phyloP scores from a whole-genome alignment of 1,284 basidiomycete genomes.

The Boletus hoseneyae region DNA sequence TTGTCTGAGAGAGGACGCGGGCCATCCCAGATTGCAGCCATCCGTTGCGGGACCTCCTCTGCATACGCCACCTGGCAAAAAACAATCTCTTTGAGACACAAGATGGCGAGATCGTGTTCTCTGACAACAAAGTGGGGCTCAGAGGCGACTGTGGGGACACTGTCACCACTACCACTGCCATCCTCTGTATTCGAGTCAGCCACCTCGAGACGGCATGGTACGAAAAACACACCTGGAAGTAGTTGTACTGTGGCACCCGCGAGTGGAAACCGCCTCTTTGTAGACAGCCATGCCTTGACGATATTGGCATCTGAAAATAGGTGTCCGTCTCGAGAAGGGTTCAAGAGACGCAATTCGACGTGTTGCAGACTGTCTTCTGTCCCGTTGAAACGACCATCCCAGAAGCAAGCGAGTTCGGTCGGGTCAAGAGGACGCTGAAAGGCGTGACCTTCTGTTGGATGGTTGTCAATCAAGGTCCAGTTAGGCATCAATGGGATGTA shows the following conservation, averaged over 20 bases:
- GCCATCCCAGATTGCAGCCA: too few relatives aligned
- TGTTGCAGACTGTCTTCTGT: neutral
- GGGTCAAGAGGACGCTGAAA: neutral
- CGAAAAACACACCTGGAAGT: neutral
- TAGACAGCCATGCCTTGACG: too few relatives aligned
- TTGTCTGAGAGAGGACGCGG: too few relatives aligned
- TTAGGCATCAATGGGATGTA: neutral
- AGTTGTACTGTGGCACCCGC: neutral
- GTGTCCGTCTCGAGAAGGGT: neutral
- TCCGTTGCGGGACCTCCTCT: too few relatives aligned
- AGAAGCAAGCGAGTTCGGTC: neutral
- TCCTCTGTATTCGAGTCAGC: neutral
- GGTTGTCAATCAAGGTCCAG: neutral
- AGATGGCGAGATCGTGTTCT: too few relatives aligned
- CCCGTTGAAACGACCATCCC: neutral
- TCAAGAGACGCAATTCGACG: neutral
- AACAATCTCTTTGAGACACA: too few relatives aligned
- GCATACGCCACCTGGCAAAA: too few relatives aligned
- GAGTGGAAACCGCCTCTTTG: neutral
- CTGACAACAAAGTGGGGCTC: slow-evolving; percentile 18
- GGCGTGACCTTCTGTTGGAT: neutral
- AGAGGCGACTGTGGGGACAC: too few relatives aligned
- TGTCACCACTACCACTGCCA: too few relatives aligned
- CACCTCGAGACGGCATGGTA: neutral
- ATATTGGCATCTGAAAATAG: neutral